Base-by-base conservation (phyloP, 2,329 filamentous ascomycete species). In the Aspergillus viridinutans region DNA sequence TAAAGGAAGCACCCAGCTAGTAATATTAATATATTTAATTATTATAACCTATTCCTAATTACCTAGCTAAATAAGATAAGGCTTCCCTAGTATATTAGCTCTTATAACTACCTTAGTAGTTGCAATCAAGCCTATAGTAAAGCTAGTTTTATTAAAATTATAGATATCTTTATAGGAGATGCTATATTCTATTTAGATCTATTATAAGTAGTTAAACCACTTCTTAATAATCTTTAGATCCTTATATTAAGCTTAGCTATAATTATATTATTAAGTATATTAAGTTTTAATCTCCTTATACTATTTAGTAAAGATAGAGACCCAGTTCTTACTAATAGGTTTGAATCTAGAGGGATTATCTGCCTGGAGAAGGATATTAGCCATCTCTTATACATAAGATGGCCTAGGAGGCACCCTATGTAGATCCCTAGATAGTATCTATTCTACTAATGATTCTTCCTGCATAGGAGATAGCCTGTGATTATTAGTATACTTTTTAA, bases 11-110 rank as follows among this genome's bases (percentile, higher is more conserved):
- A 32, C 52, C 47, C 6, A 28, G 26, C 26, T 8, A 58, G 14
- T 49, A 38, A 42, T 10, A 32, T 54, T 58, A 25, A 60, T 50
- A 56, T 52, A 57, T 48, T 58, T 40, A 49, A 58, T 60, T 32
- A 48, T 45, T 28, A 8, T 28, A 28, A 28, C 26, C 26, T 8
- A 28, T 28, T 28, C 26, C 26, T 8, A 28, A 28, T 28, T 28
- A 7, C 26, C 59, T n/a, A 54, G 57, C 53, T 59, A 54, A 25
- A 58, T n/a, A 29, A 38, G 47, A 28, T n/a, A 12, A 47, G 29
- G 51, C 28, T 48, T 47, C n/a, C 38, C 54, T 9, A 50, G 26
- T 49, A 52, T 52, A n/a, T 35, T 26, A 35, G 25, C 40, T 47
- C 28, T 56, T 25, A 28, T 52, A 6, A 49, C 32, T 43, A 49